Base-by-base conservation (phyloP, 2,329 filamentous ascomycete genomes). In the Metarhizium robertsii region DNA sequence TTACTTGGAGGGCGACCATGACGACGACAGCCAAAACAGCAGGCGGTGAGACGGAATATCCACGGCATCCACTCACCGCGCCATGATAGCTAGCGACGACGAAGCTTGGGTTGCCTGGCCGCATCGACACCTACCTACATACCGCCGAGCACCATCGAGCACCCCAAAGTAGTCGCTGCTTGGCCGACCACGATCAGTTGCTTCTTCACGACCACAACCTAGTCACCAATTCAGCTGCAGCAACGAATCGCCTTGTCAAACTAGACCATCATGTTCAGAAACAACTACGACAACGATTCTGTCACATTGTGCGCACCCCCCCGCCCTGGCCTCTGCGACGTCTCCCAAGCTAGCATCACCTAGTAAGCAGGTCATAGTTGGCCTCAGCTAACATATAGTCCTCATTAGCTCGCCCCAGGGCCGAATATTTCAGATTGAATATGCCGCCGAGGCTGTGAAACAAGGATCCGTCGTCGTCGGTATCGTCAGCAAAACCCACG, bases 241-340 rank as follows among this genome's bases (percentile, higher is more conserved):
- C 42, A 45, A 29, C 10, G 45, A 51, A 43, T 30, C 46, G 65
- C 53, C 51, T 51, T 32, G 8, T 20, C 34, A 53, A 38, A 36
- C 20, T 43, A 54, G 57, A 62, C 32, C 81, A 85, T 69, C 69
- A 97, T 99, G 94, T 99, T 99, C 79, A 85, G 94, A 77, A 99
- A 99, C 82, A 97, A 97, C 77, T 99, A 99, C 82, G 94, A 99
- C 79, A 99, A 99, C 85, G 94, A 99, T 76, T 95, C 92, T 61
- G 92, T 97, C 77, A 99, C 94, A 77, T 99, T 97, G 91, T 96
- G 81, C 76, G 86, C 75, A 69, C 61, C 53, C 55, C 52, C 52
- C 55, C 14, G 55, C 34, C 20, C 29, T 14, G n/a, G 32, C 40
- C 36, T 34, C 40, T 14, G 14, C 2, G 18, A 45, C 2, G n/a